Evolutionary conservation across 1,284 basidiomycete species (phyloP), one percentile per base, ranked within the genome.

Genomic region (Pseudozyma thailandica): DNA sequence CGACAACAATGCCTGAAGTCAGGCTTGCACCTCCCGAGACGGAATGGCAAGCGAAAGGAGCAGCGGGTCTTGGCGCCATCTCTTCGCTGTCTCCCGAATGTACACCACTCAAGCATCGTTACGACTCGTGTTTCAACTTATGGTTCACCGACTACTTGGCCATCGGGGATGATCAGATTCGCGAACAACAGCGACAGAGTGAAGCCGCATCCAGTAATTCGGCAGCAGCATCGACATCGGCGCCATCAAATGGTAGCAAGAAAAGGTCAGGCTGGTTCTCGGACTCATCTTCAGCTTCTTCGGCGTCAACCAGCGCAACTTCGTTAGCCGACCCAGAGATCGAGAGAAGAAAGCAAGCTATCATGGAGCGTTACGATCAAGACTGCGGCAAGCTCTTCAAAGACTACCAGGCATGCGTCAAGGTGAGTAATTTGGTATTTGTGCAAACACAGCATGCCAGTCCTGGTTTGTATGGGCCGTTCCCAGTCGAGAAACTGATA

Each of bases 71-170:
- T 1, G 71, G 71, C 1, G 57, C 65, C n/a, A 83, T 83, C 76
- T 68, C 79, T 4, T 83, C 81, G 4, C 86, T 95, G 26, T 88
- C 90, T 3, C 85, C 88, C 1, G 87, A 90, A 84, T 97, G 94
- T 84, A 96, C 94, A 4, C 90, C 91, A 0, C 87, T 94, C 55
- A 97, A 97, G 83, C 89, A 90, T 65, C 86, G 88, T 61, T 97
- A 96, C 83, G 94, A 97, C 83, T 85, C 90, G 0, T 97, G 94
- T 86, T 97, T 97, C 86, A 95, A 96, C 81, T 88, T 90, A 7
- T 97, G 94, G 94, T 94, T 97, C 79, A 92, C 94, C 82, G 92
- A 92, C 21, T 97, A 96, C 81, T 88, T 97, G 30, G 65, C 74
- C 21, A 68, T 77, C 33, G 61, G 72, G 1, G 79, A 76, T 65